These are phyloP conservation scores for Suillus plorans DNA, from an alignment of 768 basidiomycete species.

Conservation along the genomic window DNA sequence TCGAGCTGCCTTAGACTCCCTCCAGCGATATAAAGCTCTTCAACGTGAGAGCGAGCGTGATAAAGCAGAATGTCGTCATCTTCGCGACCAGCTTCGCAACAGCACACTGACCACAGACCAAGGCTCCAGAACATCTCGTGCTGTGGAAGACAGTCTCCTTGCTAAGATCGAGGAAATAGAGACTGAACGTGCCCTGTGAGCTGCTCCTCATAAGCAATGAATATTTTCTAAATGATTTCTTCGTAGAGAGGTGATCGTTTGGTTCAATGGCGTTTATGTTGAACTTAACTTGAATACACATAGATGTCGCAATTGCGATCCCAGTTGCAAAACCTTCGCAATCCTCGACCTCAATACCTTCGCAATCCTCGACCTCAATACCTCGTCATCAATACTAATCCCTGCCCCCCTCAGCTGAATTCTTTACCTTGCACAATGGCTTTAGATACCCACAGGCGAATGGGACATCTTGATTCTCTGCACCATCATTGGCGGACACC, in stretches of 20 bases:
- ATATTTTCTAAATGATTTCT: background rate
- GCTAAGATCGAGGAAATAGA: slow-evolving; percentile 33
- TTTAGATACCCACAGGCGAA: slow-evolving; percentile 41
- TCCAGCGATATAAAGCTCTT: slow-evolving; percentile 40
- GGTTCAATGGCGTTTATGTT: background rate
- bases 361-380: slow-evolving; percentile 29
- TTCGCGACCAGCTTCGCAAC: slow-evolving; percentile 30
- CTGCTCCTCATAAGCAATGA: background rate
- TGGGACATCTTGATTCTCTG: slow-evolving; percentile 48
- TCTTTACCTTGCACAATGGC: slow-evolving; percentile 41
- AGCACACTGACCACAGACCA: slow-evolving; percentile 27
- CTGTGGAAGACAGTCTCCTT: slow-evolving; percentile 36
- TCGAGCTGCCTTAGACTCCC: slow-evolving; percentile 31
- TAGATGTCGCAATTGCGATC: slow-evolving; percentile 33
- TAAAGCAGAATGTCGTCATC: slow-evolving; percentile 27
- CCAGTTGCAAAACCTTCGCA: slow-evolving; percentile 36
- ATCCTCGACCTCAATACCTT: slow-evolving; percentile 28
- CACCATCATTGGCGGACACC: slow-evolving; percentile 1
- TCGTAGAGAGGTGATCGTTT: slow-evolving; percentile 3
- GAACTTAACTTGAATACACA: slow-evolving; percentile 19
- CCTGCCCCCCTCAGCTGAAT: slow-evolving; percentile 54
- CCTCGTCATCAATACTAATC: slow-evolving; percentile 40
- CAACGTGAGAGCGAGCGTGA: slow-evolving; percentile 34
- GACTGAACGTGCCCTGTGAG: slow-evolving; percentile 27
- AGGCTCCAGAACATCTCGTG: slow-evolving; percentile 36